A percentile compares a stretch with the other conserved stretches of the same genome.
Evolutionary conservation across 371 early-diverging fungal species (phyloP).

Genomic region (Sporodiniella umbellata): DNA sequence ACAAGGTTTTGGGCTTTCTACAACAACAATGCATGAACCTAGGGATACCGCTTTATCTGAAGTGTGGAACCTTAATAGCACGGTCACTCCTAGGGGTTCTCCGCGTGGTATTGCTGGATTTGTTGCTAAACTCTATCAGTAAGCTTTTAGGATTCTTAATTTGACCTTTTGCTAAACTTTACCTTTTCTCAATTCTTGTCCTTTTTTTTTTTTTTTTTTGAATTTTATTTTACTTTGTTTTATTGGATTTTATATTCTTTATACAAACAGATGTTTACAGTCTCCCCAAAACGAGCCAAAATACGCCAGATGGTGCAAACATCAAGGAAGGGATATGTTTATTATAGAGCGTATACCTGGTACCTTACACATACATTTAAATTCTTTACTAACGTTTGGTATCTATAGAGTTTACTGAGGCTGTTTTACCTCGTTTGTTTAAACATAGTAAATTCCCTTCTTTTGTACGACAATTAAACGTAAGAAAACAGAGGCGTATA

Average conservation of each 20-base stretch:
- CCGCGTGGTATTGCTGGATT: slow-evolving; percentile 49
- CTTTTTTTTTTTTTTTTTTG: too few species aligned
- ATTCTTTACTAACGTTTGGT: not conserved
- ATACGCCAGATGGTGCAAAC: slow-evolving; percentile 44
- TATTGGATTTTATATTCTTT: too few species aligned
- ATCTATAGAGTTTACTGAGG: slow-evolving; percentile 43
- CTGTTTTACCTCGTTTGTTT: slow-evolving; percentile 46
- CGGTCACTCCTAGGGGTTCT: not conserved
- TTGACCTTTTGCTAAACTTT: too few species aligned
- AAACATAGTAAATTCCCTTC: slow-evolving; percentile 58
- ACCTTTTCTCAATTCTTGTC: not conserved
- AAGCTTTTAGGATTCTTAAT: slow-evolving; percentile 6
- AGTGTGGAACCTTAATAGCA: not conserved
- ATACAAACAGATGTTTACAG: slow-evolving; percentile 30
- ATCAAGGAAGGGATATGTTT: slow-evolving; percentile 49
- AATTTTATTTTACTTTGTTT: too few species aligned
- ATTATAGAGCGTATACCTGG: slow-evolving; percentile 48
- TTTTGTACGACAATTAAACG: slow-evolving; percentile 55
- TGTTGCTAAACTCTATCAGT: slow-evolving; percentile 50
- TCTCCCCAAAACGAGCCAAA: slow-evolving; percentile 32
- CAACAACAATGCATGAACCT: not conserved
- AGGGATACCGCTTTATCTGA: not conserved
- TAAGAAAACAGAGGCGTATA: too few species aligned
- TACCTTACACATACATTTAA: slow-evolving; percentile 5
- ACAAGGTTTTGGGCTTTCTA: not conserved